Conservation (phyloP, 2,329 filamentous ascomycete species). For the Golovinomyces cichoracearum region DNA sequence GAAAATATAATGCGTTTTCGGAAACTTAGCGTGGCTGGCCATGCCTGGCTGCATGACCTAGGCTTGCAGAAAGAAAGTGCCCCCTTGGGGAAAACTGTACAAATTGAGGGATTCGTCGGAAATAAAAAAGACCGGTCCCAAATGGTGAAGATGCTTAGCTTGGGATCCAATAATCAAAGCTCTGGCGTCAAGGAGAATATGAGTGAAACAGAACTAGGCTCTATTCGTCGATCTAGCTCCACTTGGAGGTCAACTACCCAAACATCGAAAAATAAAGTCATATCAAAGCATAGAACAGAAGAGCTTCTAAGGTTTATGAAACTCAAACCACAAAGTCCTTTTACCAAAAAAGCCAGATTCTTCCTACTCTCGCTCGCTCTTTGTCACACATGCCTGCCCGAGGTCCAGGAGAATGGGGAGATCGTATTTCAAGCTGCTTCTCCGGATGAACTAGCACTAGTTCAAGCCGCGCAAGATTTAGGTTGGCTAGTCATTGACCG, state of each 20-base stretch:
- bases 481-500: constrained; percentile 55
- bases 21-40: constrained; percentile 71
- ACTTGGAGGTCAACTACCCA: constrained; percentile 13
- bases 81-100: constrained; percentile 3
- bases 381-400: constrained; percentile 76
- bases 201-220: not conserved
- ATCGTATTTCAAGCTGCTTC: constrained; percentile 72
- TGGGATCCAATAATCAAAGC: not conserved
- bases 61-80: constrained; percentile 21
- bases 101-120: constrained; percentile 1
- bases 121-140: constrained; percentile 3
- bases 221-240: constrained; percentile 9
- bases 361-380: constrained; percentile 66
- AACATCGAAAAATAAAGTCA: constrained; percentile 19
- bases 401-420: constrained; percentile 39
- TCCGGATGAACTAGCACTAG: constrained; percentile 68
- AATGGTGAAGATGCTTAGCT: not conserved
- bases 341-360: constrained; percentile 53
- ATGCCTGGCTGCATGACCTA: constrained; percentile 63
- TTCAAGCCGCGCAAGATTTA: constrained; percentile 61
- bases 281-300: constrained; percentile 35
- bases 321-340: constrained; percentile 45
- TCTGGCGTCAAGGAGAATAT: not conserved
- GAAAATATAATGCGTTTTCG: constrained; percentile 92
- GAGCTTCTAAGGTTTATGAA: constrained; percentile 60